A percentile compares a stretch with the other conserved stretches of the same genome.
Evolutionary conservation across 192 early-diverging fungal genomes (phyloP).

Genomic region (Podochytrium sp.): DNA sequence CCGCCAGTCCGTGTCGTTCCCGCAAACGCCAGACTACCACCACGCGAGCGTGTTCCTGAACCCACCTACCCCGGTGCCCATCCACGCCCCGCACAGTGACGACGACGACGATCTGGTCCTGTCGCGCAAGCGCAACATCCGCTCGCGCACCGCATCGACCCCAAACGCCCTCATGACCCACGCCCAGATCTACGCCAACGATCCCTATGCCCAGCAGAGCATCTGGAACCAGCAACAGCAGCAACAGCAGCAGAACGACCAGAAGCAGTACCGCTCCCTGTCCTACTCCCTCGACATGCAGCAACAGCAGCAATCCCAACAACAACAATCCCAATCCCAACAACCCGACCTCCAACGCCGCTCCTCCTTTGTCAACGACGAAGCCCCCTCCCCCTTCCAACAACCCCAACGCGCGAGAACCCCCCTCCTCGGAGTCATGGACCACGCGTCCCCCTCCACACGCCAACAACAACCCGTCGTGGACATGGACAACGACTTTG

Average conservation of each 20-base stretch:
- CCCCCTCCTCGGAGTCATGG: conserved; percentile 10
- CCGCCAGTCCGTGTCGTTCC: conserved; percentile 45
- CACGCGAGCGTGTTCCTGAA: neutral
- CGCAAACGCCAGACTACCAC: conserved; percentile 52
- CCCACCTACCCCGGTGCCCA: neutral
- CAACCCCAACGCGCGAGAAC: conserved; percentile 19
- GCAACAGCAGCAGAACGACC: neutral
- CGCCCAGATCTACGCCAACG: conserved; percentile 1
- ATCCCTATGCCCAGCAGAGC: neutral
- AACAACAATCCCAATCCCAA: conserved; percentile 3
- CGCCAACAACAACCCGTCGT: neutral
- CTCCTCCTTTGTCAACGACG: conserved; percentile 23
- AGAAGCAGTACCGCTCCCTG: conserved; percentile 24
- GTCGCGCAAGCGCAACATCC: conserved; percentile 39
- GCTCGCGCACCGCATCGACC: conserved; percentile 38
- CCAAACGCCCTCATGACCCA: conserved; percentile 36
- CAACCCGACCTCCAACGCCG: conserved; percentile 20
- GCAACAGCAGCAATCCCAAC: conserved; percentile 22
- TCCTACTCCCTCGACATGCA: conserved; percentile 25
- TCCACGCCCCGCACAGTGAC: conserved; percentile 15
- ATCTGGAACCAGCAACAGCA: neutral
- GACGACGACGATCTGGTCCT: conserved; percentile 38
- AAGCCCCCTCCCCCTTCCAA: neutral
- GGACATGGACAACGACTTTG: conserved; percentile 12
- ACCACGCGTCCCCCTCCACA: neutral